Evolutionary conservation across 2,329 filamentous ascomycete species (phyloP).

Genomic region (Alternaria arbusti): DNA sequence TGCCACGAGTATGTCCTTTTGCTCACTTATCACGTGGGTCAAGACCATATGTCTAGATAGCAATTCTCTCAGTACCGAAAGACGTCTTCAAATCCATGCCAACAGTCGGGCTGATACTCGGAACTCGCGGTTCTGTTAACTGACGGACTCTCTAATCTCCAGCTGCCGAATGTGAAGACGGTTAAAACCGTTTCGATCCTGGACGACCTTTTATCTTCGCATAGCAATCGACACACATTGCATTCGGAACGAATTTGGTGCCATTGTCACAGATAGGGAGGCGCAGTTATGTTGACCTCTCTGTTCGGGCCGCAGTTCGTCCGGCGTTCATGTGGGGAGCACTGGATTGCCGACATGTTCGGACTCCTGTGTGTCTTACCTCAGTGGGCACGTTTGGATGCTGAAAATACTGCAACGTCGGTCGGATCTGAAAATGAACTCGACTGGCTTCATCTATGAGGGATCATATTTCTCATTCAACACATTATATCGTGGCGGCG

Average conservation of each 20-base stretch:
- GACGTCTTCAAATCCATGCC: not conserved
- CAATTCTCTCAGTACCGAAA: not conserved
- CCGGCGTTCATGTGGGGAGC: not conserved
- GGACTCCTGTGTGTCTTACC: not conserved
- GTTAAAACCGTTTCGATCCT: not conserved
- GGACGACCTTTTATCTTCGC: not conserved
- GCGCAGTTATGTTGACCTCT: not conserved
- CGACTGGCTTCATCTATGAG: not conserved
- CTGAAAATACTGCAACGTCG: not conserved
- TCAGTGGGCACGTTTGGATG: not conserved
- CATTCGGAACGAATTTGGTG: not conserved
- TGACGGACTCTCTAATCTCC: not conserved
- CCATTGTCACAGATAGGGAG: not conserved
- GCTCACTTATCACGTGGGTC: not conserved
- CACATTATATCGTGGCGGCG: not conserved
- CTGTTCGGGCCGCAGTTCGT: not conserved
- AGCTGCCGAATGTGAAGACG: not conserved
- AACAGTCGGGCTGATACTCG: not conserved
- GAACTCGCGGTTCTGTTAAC: not conserved
- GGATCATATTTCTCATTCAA: not conserved
- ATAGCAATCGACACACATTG: not conserved
- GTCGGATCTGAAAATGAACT: too few relatives aligned
- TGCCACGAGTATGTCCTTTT: not conserved
- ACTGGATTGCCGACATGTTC: not conserved
- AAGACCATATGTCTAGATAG: not conserved